Evolutionary conservation across 2,329 filamentous ascomycete species (phyloP).

Genomic region (Neopestalotiopsis rosae): DNA sequence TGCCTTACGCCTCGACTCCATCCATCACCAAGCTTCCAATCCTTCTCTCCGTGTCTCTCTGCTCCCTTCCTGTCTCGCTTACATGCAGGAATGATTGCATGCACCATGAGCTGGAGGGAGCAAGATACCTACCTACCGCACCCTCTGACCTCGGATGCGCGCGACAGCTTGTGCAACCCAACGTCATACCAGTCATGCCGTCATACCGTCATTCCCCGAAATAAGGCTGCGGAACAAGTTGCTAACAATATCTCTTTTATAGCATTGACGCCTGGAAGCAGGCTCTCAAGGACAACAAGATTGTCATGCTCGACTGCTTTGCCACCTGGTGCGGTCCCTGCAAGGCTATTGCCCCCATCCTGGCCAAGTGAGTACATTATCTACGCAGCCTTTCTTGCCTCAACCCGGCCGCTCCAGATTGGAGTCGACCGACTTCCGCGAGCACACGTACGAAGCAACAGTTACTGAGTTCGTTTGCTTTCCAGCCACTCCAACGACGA

Average conservation of each 20-base stretch:
- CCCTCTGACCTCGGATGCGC: background rate
- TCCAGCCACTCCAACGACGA: slow-evolving; percentile 63
- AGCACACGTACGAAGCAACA: slow-evolving; percentile 18
- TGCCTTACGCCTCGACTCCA: too few species aligned
- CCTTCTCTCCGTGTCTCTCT: background rate
- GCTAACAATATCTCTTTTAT: slow-evolving; percentile 13
- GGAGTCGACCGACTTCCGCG: background rate
- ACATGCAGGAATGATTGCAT: background rate
- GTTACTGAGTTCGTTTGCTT: slow-evolving; percentile 4
- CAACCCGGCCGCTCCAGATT: slow-evolving; percentile 25
- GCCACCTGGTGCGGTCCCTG: slow-evolving; percentile 95
- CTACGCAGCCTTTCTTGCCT: background rate
- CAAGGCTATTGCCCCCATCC: slow-evolving; percentile 83
- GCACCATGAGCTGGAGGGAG: background rate
- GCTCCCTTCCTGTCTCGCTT: background rate
- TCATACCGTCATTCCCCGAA: background rate
- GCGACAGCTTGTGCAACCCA: background rate
- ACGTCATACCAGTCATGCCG: background rate
- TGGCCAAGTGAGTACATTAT: slow-evolving; percentile 62
- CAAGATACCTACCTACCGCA: slow-evolving; percentile 7
- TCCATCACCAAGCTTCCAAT: slow-evolving; percentile 14
- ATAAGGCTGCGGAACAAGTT: background rate
- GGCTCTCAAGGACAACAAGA: slow-evolving; percentile 46
- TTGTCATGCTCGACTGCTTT: slow-evolving; percentile 85
- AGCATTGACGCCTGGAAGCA: slow-evolving; percentile 36